Evolutionary conservation across 2,329 filamentous ascomycete species (phyloP).

Genomic region (Claviceps pusilla): DNA sequence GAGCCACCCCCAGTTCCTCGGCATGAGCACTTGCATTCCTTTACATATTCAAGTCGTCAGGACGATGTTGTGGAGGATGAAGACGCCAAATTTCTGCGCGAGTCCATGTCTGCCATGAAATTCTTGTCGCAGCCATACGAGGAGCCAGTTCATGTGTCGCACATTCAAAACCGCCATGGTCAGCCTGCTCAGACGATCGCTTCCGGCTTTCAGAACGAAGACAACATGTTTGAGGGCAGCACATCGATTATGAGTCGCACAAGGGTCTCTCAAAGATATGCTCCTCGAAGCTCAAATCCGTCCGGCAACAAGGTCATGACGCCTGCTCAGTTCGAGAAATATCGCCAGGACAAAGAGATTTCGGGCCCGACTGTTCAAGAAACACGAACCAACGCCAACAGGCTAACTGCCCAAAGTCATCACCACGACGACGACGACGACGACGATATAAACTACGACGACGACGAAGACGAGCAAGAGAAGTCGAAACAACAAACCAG

Average conservation of each 20-base stretch:
- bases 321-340: conserved; percentile 70
- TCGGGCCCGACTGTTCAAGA: conserved; percentile 29
- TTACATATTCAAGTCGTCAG: conserved; percentile 19
- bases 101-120: conserved; percentile 34
- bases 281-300: conserved; percentile 21
- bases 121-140: conserved; percentile 23
- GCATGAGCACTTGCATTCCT: conserved; percentile 16
- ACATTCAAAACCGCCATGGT: conserved; percentile 19
- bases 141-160: conserved; percentile 13
- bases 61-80: conserved; percentile 33
- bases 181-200: conserved; percentile 12
- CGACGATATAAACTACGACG: conserved; percentile 51
- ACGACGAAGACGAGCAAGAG: conserved; percentile 67
- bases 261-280: conserved; percentile 18
- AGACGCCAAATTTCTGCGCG: conserved; percentile 36
- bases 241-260: conserved; percentile 22
- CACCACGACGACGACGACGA: conserved; percentile 49
- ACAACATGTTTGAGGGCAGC: conserved; percentile 40
- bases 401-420: conserved; percentile 37
- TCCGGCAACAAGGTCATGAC: conserved; percentile 72
- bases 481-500: conserved; percentile 57
- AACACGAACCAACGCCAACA: conserved; percentile 11
- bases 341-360: conserved; percentile 59
- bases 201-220: conserved; percentile 27
- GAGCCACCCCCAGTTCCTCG: conserved; percentile 19